Percentiles rank a stretch among this genome's conserved stretches.
phyloP scores from a whole-genome alignment of 2,329 filamentous ascomycete genomes.

The Colletotrichum somersetense region DNA sequence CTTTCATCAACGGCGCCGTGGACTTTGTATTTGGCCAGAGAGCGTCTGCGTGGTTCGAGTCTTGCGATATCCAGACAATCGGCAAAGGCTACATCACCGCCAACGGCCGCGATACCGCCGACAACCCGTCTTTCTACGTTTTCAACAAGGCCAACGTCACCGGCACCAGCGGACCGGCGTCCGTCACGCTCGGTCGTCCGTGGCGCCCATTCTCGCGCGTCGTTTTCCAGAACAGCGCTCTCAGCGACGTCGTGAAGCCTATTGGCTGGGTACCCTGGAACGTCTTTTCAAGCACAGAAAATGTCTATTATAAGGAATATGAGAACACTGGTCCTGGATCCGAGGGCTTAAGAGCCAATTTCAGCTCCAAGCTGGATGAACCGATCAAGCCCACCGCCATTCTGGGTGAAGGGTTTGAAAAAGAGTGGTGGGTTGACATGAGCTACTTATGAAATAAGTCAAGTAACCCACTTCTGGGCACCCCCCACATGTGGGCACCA shows the following conservation, averaged over 20 bases:
- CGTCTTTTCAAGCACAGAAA: conserved; percentile 52
- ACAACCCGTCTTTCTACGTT: conserved; percentile 59
- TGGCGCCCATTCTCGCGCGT: conserved; percentile 65
- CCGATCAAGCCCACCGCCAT: conserved; percentile 6
- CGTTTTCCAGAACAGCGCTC: conserved; percentile 60
- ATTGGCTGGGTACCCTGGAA: conserved; percentile 65
- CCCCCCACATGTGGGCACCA: too few species aligned
- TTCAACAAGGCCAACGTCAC: conserved; percentile 61
- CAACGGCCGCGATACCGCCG: conserved; percentile 56
- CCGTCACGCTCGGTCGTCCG: conserved; percentile 65
- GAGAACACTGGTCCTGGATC: conserved; percentile 65
- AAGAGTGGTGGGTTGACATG: conserved; percentile 40
- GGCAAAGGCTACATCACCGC: conserved; percentile 61
- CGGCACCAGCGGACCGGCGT: conserved; percentile 47
- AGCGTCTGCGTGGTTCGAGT: conserved; percentile 67
- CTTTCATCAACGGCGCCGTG: conserved; percentile 67
- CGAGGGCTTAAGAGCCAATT: conserved; percentile 15
- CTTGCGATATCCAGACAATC: conserved; percentile 61
- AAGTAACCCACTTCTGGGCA: too few species aligned
- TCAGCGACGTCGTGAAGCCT: conserved; percentile 63
- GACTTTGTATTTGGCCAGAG: conserved; percentile 72
- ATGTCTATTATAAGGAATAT: conserved; percentile 66
- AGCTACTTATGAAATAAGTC: conserved; percentile 21
- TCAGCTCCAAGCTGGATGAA: conserved; percentile 22
- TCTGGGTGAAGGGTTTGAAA: conserved; percentile 32